phyloP scores from a whole-genome alignment of 768 basidiomycete genomes.

The Saitozyma podzolica region DNA sequence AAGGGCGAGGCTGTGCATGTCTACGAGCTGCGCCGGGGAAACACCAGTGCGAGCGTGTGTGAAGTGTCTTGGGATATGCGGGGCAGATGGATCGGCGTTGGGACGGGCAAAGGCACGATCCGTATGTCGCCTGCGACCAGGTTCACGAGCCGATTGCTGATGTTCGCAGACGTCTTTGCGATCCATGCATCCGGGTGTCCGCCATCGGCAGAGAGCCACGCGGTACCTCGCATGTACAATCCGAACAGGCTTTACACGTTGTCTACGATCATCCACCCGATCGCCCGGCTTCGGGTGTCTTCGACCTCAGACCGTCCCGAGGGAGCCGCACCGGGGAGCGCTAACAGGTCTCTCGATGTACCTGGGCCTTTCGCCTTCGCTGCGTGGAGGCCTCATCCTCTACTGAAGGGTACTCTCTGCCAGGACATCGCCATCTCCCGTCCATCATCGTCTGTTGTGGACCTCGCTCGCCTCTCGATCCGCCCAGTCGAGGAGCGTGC shows the following conservation, averaged over 20 bases:
- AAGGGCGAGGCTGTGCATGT: slow-evolving; percentile 57
- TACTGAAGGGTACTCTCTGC: slow-evolving; percentile 7
- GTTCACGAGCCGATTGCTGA: neutral
- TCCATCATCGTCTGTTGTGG: slow-evolving; percentile 12
- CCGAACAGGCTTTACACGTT: slow-evolving; percentile 58
- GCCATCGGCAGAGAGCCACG: slow-evolving; percentile 57
- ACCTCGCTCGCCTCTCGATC: slow-evolving; percentile 1
- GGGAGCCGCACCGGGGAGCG: too few species aligned
- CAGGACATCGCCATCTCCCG: slow-evolving; percentile 42
- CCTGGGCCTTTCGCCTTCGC: slow-evolving; percentile 40
- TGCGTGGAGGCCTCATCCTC: slow-evolving; percentile 9
- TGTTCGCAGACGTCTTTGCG: slow-evolving; percentile 66
- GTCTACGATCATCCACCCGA: slow-evolving; percentile 61
- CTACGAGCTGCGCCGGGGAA: slow-evolving; percentile 71
- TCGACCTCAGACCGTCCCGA: too few species aligned
- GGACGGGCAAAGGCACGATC: slow-evolving; percentile 56
- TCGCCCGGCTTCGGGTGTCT: slow-evolving; percentile 58
- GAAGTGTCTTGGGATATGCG: slow-evolving; percentile 61
- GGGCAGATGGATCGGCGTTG: slow-evolving; percentile 69
- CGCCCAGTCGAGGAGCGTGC: neutral
- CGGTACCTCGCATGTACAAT: slow-evolving; percentile 63
- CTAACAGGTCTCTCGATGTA: neutral
- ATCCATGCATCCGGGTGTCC: slow-evolving; percentile 74
- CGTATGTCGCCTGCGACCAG: slow-evolving; percentile 46
- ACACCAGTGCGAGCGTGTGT: slow-evolving; percentile 67